A percentile compares a stretch with the other conserved stretches of the same genome.
Evolutionary conservation across 169 alveolate genomes (phyloP).

Genomic region (Plasmodium knowlesi): DNA sequence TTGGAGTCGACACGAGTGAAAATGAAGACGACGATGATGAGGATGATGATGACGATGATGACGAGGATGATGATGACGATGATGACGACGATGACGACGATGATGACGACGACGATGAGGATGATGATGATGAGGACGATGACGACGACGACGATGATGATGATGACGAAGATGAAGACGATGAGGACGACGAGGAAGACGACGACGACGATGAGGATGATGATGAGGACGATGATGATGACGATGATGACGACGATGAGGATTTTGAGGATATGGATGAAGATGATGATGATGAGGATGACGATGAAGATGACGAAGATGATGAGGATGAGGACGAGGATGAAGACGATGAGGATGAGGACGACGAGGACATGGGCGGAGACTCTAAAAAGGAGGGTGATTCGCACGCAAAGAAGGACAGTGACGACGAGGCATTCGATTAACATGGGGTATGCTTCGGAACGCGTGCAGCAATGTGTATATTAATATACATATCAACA

Average conservation of each 20-base stretch:
- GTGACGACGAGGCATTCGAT: conserved; percentile 64
- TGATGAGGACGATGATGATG: conserved; percentile 55
- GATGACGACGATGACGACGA: conserved; percentile 55
- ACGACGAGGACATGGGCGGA: conserved; percentile 28
- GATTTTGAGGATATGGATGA: conserved; percentile 58
- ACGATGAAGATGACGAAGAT: conserved; percentile 57
- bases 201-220: conserved; percentile 66
- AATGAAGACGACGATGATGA: conserved; percentile 33
- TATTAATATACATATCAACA: not conserved
- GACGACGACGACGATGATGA: conserved; percentile 72
- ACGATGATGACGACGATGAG: conserved; percentile 59
- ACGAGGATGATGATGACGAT: conserved; percentile 25
- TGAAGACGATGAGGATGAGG: conserved; percentile 59
- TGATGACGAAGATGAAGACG: conserved; percentile 59
- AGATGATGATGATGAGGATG: conserved; percentile 53
- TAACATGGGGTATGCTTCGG: not conserved
- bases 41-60: conserved; percentile 14
- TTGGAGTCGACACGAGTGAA: conserved; percentile 55
- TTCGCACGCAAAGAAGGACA: conserved; percentile 39
- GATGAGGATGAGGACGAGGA: conserved; percentile 67
- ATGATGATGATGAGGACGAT: conserved; percentile 70
- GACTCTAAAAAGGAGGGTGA: conserved; percentile 49
- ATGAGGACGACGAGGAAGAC: conserved; percentile 52
- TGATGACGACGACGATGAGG: conserved; percentile 65
- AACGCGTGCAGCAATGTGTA: not conserved